Evolutionary conservation across 306 rosid genomes (phyloP).

Genomic region (Calophaca sinica): DNA sequence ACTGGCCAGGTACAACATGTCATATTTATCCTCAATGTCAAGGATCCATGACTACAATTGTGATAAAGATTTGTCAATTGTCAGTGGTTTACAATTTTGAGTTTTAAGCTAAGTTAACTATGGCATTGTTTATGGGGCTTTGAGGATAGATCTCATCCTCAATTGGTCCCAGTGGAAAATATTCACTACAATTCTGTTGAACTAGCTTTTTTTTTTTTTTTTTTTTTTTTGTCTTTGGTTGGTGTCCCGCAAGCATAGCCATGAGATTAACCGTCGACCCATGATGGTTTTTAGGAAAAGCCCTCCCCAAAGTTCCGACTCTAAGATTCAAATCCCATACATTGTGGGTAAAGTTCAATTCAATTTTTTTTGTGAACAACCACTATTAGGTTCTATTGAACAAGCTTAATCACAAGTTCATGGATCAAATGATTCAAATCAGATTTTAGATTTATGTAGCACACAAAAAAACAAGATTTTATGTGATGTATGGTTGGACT

Average conservation of each 20-base stretch:
- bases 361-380: background rate
- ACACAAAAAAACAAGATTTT: background rate
- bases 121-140: background rate
- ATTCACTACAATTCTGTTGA: conserved; percentile 9
- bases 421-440: background rate
- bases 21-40: conserved; percentile 2
- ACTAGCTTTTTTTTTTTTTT: background rate
- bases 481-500: background rate
- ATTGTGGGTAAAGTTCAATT: background rate
- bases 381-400: background rate
- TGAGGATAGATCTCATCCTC: conserved; percentile 11
- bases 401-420: conserved; percentile 14
- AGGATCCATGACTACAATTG: background rate
- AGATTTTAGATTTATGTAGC: conserved; percentile 23
- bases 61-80: background rate
- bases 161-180: background rate
- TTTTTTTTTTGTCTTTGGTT: background rate
- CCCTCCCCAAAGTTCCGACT: background rate
- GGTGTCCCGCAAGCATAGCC: background rate
- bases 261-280: background rate
- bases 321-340: background rate
- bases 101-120: conserved; percentile 19
- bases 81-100: conserved; percentile 16
- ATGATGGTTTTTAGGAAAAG: background rate
- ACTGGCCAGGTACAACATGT: background rate